Evolutionary conservation across 2,329 filamentous ascomycete genomes (phyloP).

Genomic region (Fusarium oligoseptatum): DNA sequence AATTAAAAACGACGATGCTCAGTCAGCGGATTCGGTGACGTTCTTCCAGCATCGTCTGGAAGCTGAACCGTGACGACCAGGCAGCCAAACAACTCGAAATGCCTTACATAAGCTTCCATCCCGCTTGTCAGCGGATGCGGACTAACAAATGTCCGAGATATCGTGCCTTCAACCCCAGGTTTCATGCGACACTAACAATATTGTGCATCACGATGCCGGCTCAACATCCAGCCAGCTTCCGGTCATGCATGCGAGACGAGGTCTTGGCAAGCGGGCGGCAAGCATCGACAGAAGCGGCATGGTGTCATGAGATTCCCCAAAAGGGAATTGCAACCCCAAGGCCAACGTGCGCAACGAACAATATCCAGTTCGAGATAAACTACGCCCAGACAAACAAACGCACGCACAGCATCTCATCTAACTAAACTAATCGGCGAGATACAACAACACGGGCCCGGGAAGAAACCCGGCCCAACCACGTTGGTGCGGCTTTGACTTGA

Average conservation of each 20-base stretch:
- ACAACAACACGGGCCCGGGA: not conserved
- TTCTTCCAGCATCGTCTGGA: constrained; percentile 44
- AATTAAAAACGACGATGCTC: constrained; percentile 36
- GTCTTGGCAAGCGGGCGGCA: constrained; percentile 1
- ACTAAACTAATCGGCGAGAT: not conserved
- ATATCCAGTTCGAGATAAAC: constrained; percentile 29
- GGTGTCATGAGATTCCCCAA: not conserved
- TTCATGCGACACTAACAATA: constrained; percentile 18
- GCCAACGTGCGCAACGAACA: not conserved
- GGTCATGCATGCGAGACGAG: constrained; percentile 9
- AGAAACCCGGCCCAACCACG: constrained; percentile 11
- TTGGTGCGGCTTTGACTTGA: not conserved
- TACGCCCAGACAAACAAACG: constrained; percentile 4
- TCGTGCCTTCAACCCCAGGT: not conserved
- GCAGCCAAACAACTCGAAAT: constrained; percentile 1
- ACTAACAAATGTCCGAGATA: constrained; percentile 19
- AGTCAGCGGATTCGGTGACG: constrained; percentile 47
- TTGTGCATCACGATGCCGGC: constrained; percentile 10
- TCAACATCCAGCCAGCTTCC: constrained; percentile 15
- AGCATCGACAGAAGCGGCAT: not conserved
- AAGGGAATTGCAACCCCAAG: not conserved
- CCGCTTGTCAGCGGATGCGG: not conserved
- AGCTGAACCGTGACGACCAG: constrained; percentile 14
- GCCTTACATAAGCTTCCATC: constrained; percentile 22
- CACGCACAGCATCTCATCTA: constrained; percentile 8